Conservation (phyloP, 768 basidiomycete genomes). For the Pulveroboletus frians region DNA sequence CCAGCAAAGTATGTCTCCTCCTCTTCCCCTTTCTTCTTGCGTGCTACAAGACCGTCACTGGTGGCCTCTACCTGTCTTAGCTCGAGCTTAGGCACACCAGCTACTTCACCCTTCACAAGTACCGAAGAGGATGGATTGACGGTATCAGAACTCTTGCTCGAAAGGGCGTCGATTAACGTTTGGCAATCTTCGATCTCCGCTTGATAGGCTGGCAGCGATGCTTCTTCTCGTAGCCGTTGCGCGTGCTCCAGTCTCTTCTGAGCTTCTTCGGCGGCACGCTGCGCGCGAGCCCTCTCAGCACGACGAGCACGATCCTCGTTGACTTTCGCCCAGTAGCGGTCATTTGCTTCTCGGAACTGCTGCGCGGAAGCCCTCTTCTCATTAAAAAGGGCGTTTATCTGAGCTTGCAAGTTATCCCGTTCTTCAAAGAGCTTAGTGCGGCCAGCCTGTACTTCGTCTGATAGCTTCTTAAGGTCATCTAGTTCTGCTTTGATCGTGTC, state of each 20-base stretch:
- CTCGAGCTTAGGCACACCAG: conserved; percentile 76
- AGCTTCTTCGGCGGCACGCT: conserved; percentile 72
- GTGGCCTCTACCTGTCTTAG: conserved; percentile 74
- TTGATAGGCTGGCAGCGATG: conserved; percentile 83
- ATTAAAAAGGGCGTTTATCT: conserved; percentile 65
- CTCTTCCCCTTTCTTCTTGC: conserved; percentile 92
- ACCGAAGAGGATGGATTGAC: conserved; percentile 39
- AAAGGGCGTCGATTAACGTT: conserved; percentile 83
- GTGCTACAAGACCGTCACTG: conserved; percentile 58
- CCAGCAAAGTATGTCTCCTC: conserved; percentile 79
- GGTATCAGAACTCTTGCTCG: conserved; percentile 52
- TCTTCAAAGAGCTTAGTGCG: conserved; percentile 84
- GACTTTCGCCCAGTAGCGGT: conserved; percentile 76
- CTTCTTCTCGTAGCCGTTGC: conserved; percentile 83
- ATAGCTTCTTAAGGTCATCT: conserved; percentile 79
- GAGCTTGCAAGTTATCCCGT: conserved; percentile 64
- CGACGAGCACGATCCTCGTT: conserved; percentile 85
- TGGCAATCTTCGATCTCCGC: conserved; percentile 95
- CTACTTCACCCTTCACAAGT: conserved; percentile 41
- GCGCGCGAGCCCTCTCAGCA: conserved; percentile 69
- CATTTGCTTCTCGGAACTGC: conserved; percentile 76
- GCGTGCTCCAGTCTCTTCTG: conserved; percentile 76
- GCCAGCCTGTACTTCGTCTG: conserved; percentile 77
- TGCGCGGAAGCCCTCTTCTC: conserved; percentile 71
- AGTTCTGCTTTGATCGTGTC: conserved; percentile 81